A percentile compares a stretch with the other conserved stretches of the same genome.
phyloP scores from a whole-genome alignment of 2,329 filamentous ascomycete species.

The Claviceps citrina region DNA sequence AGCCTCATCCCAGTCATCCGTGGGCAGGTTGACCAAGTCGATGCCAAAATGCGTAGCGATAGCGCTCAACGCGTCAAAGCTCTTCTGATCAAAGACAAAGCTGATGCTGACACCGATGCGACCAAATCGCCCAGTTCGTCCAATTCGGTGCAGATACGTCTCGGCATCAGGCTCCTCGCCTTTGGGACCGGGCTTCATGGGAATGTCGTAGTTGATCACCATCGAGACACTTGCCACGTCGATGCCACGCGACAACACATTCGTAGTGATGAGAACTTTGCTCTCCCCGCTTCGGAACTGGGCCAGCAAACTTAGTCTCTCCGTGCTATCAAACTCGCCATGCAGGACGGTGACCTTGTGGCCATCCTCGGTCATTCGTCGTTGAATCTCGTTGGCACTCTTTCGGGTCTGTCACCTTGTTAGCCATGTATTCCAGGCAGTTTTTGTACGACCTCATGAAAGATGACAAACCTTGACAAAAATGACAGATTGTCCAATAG shows the following conservation, averaged over 20 bases:
- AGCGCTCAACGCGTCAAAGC: constrained; percentile 62
- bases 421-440: constrained; percentile 4
- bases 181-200: constrained; percentile 40
- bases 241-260: constrained; percentile 89
- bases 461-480: constrained; percentile 62
- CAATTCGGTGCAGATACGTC: constrained; percentile 95
- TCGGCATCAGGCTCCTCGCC: constrained; percentile 83
- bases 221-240: constrained; percentile 85
- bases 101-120: constrained; percentile 92
- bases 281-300: constrained; percentile 73
- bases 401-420: constrained; percentile 50
- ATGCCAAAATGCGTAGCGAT: constrained; percentile 72
- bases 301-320: constrained; percentile 72
- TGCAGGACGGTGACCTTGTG: constrained; percentile 86
- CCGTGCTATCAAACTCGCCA: constrained; percentile 67
- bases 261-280: constrained; percentile 96
- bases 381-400: constrained; percentile 72
- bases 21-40: constrained; percentile 65
- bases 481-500: constrained; percentile 92
- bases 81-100: constrained; percentile 76
- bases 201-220: constrained; percentile 94
- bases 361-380: constrained; percentile 72
- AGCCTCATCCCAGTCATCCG: constrained; percentile 79
- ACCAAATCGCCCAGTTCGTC: constrained; percentile 89
- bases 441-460: neutral